Base-by-base conservation (phyloP, 169 alveolate species). In the Plasmodium blacklocki region DNA sequence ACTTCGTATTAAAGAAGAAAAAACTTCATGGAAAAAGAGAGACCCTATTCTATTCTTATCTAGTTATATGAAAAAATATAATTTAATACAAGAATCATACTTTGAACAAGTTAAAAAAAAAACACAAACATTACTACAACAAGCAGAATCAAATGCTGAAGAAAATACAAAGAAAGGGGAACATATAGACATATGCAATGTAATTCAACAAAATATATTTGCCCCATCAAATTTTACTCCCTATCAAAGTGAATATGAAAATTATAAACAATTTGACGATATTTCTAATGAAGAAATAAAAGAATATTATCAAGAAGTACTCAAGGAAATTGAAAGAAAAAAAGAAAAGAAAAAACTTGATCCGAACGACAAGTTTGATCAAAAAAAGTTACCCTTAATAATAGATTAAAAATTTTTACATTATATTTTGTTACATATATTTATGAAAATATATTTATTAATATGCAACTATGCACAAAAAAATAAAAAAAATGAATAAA, bases 41-140 rank as follows among this genome's bases (percentile, higher is more conserved):
- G 96, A 93, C 63, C 96, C 96, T n/a, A 50, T 93, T 26, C 39
- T 67, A 39, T 60, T 62, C 3, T 91, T 93, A 64, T 89, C 88
- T 18, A 85, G 47, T 72, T 88, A 93, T 56, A 88, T 93, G 95
- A 88, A 88, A 67, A 75, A 64, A 62, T 56, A 83, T 80, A 93
- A 94, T 14, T 76, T 85, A 21, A 92, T 92, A 14, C 76, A 73
- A 19, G 93, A 88, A n/a, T 73, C 74, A 7, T 76, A 88, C 7
- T 64, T 93, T 68, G 92, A 88, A 32, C 54, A 74, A 74, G 71
- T 93, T 23, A 76, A 92, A 60, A 63, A 56, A 23, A 88, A 88
- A 71, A 94, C 59, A 8, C 75, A 32, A 91, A n/a, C 26, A n/a
- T 54, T 60, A 12, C 6, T 74, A 15, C 3, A 47, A 71, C 63